Percentiles rank a stretch among this genome's conserved stretches.
These are phyloP conservation scores for Taiwanofungus camphoratus DNA, from an alignment of 1,284 basidiomycete species.

Conservation along the genomic window DNA sequence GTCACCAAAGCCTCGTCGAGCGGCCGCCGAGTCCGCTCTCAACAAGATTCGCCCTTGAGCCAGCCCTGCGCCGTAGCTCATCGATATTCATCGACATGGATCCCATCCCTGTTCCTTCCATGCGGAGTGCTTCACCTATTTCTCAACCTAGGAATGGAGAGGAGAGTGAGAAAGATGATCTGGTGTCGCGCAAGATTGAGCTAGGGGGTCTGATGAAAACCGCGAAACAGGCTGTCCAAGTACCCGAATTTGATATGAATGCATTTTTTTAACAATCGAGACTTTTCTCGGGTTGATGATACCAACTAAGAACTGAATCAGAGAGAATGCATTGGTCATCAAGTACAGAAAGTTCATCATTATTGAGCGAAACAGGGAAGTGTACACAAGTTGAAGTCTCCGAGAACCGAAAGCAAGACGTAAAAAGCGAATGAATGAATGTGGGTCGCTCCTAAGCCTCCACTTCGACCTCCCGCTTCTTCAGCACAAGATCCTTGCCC, in stretches of 20 bases:
- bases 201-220: slow-evolving; percentile 81
- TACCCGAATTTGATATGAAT: slow-evolving; percentile 83
- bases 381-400: slow-evolving; percentile 13
- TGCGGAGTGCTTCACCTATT: slow-evolving; percentile 48
- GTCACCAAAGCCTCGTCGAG: slow-evolving; percentile 21
- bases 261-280: slow-evolving; percentile 44
- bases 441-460: slow-evolving; percentile 39
- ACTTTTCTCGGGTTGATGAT: background rate
- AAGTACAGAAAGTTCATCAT: slow-evolving; percentile 7
- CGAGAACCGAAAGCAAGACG: slow-evolving; percentile 14
- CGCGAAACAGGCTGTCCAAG: slow-evolving; percentile 80
- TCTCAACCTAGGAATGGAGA: slow-evolving; percentile 19
- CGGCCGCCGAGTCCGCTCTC: slow-evolving; percentile 37
- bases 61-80: slow-evolving; percentile 50
- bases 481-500: slow-evolving; percentile 71
- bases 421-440: slow-evolving; percentile 11
- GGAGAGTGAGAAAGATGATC: slow-evolving; percentile 48
- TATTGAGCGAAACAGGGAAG: background rate
- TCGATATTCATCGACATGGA: slow-evolving; percentile 88
- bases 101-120: slow-evolving; percentile 57
- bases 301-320: background rate
- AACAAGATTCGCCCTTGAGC: slow-evolving; percentile 49
- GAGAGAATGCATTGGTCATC: slow-evolving; percentile 3
- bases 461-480: slow-evolving; percentile 75
- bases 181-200: slow-evolving; percentile 62